A percentile compares a stretch with the other conserved stretches of the same genome.
These are phyloP conservation scores for Globisporangium iwayamae DNA, from an alignment of 352 stramenopile genomes.

Conservation along the genomic window DNA sequence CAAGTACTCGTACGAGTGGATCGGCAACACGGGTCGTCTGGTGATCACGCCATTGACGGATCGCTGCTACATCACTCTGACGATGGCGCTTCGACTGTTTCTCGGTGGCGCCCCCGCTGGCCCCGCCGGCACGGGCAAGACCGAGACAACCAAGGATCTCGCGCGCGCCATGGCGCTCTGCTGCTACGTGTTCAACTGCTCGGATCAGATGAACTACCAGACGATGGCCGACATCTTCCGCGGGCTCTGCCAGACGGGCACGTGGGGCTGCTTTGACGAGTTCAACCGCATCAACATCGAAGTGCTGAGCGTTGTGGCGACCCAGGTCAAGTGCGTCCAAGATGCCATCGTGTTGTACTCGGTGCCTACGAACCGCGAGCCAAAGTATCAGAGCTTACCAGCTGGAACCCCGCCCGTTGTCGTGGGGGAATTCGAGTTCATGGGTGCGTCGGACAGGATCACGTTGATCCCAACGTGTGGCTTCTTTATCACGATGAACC, in stretches of 20 bases:
- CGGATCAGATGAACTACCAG: slow-evolving; percentile 89
- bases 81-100: slow-evolving; percentile 95
- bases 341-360: slow-evolving; percentile 85
- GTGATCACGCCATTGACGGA: slow-evolving; percentile 96
- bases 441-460: slow-evolving; percentile 82
- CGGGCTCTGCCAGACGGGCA: slow-evolving; percentile 78
- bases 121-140: slow-evolving; percentile 91
- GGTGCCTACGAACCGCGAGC: slow-evolving; percentile 92
- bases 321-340: slow-evolving; percentile 84
- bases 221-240: slow-evolving; percentile 89
- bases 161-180: slow-evolving; percentile 81
- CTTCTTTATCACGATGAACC: slow-evolving; percentile 97
- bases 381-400: slow-evolving; percentile 92
- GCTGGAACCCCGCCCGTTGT: slow-evolving; percentile 91
- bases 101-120: slow-evolving; percentile 93
- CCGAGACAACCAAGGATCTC: slow-evolving; percentile 85
- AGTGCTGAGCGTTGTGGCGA: slow-evolving; percentile 82
- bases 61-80: slow-evolving; percentile 97
- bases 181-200: slow-evolving; percentile 90
- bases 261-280: slow-evolving; percentile 87
- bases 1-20: slow-evolving; percentile 92
- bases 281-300: slow-evolving; percentile 90
- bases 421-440: slow-evolving; percentile 86
- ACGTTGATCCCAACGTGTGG: slow-evolving; percentile 85
- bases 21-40: slow-evolving; percentile 88